These are phyloP conservation scores for Agastache rugosa DNA, from an alignment of 257 asterid genomes.

Conservation along the genomic window DNA sequence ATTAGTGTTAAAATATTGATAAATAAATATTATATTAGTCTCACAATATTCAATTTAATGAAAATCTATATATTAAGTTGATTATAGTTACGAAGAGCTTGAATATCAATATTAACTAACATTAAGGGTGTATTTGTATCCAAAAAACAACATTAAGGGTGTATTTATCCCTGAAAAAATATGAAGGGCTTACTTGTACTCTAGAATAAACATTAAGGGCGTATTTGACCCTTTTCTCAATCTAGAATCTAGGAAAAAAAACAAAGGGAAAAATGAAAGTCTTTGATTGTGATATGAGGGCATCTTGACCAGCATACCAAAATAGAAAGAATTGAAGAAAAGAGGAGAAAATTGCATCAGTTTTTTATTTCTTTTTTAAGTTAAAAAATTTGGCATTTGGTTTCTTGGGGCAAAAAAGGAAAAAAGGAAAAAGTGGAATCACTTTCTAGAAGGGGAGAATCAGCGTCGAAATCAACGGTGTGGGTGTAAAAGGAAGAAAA, in stretches of 20 bases:
- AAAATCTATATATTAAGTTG: too few species aligned
- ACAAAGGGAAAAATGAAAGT: background rate
- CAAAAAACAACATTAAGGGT: too few species aligned
- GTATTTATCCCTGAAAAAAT: too few species aligned
- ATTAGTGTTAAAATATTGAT: too few species aligned
- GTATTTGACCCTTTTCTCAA: too few species aligned
- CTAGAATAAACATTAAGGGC: too few species aligned
- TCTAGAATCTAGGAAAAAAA: background rate
- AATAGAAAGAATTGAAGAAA: background rate
- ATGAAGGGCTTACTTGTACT: too few species aligned
- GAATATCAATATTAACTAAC: too few species aligned
- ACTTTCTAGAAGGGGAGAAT: slow-evolving; percentile 25
- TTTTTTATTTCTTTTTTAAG: background rate
- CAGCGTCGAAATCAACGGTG: slow-evolving; percentile 2
- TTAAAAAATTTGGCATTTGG: slow-evolving; percentile 19
- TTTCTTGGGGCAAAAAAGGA: background rate
- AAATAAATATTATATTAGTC: too few species aligned
- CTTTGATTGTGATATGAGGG: slow-evolving; percentile 18
- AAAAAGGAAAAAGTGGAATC: background rate
- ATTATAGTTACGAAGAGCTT: too few species aligned
- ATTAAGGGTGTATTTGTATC: too few species aligned
- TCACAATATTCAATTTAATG: too few species aligned
- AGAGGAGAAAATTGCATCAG: background rate
- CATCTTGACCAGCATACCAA: slow-evolving; percentile 35
- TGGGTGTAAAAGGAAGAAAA: background rate